phyloP scores from a whole-genome alignment of 129 eudicot genomes.

The Rutidosis leptorrhynchoides region DNA sequence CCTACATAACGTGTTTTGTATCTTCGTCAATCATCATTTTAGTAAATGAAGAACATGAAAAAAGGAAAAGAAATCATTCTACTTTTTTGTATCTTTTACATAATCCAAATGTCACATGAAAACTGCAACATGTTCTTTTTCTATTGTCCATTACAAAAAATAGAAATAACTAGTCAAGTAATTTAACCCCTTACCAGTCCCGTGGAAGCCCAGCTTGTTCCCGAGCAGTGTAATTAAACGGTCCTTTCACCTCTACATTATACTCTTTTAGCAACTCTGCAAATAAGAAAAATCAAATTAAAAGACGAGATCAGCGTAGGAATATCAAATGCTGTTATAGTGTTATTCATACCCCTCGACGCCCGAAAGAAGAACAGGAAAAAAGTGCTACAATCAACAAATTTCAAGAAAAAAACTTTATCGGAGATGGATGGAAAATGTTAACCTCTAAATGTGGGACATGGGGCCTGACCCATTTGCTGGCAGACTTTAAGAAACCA shows the following conservation, averaged over 20 bases:
- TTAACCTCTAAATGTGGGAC: conserved; percentile 75
- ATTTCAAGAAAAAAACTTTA: no score
- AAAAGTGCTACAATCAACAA: no score
- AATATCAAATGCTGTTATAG: not conserved
- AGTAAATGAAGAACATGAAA: not conserved
- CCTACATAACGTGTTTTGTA: conserved; percentile 43
- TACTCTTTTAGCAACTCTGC: conserved; percentile 74
- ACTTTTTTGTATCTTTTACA: not conserved
- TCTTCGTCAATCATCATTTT: not conserved
- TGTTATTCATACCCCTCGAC: no score
- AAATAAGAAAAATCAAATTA: conserved; percentile 12
- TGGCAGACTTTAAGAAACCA: conserved; percentile 81
- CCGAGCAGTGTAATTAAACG: conserved; percentile 76
- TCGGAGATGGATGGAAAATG: not conserved
- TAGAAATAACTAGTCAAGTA: conserved; percentile 19
- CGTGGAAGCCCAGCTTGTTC: conserved; percentile 89
- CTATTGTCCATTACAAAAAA: not conserved
- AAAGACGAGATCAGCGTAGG: not conserved
- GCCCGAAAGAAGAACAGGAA: no score
- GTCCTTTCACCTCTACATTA: conserved; percentile 83
- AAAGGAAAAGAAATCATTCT: not conserved
- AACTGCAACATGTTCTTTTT: not conserved
- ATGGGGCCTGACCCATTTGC: conserved; percentile 66
- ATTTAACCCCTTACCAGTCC: conserved; percentile 57
- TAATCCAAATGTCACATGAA: not conserved